Evolutionary conservation across 2,329 filamentous ascomycete species (phyloP).

Genomic region (Penicillium polonicum): DNA sequence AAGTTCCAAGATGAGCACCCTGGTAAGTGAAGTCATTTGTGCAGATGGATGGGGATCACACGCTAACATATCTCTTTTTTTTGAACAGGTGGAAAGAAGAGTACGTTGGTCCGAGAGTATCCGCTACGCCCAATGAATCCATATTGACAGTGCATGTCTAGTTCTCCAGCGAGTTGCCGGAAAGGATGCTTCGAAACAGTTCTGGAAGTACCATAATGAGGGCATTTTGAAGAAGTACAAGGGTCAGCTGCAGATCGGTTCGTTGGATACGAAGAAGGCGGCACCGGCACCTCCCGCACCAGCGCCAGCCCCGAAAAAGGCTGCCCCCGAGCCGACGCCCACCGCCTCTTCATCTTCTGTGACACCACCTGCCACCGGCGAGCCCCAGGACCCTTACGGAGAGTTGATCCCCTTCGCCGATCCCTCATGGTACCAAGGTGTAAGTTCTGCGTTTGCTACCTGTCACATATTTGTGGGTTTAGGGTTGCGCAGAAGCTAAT

Average conservation of each 20-base stretch:
- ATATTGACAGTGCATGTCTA: constrained; percentile 34
- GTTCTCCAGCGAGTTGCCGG: constrained; percentile 64
- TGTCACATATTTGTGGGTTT: background rate
- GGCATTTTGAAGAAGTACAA: constrained; percentile 63
- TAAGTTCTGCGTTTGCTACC: constrained; percentile 52
- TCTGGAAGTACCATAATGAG: constrained; percentile 66
- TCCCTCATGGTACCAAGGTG: constrained; percentile 90
- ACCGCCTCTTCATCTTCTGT: constrained; percentile 46
- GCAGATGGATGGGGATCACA: background rate
- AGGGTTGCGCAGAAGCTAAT: constrained; percentile 8
- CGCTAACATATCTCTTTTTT: background rate
- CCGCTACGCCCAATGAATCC: background rate
- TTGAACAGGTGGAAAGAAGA: constrained; percentile 66
- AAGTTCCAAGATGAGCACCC: constrained; percentile 84
- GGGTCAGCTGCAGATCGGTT: constrained; percentile 61
- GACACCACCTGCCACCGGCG: constrained; percentile 56
- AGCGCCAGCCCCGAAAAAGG: constrained; percentile 49
- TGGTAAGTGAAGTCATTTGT: constrained; percentile 32
- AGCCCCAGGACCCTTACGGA: constrained; percentile 80
- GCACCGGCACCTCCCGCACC: constrained; percentile 24
- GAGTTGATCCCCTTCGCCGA: constrained; percentile 87
- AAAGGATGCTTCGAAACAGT: constrained; percentile 68
- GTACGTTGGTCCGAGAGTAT: constrained; percentile 42
- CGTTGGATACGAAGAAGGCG: constrained; percentile 80
- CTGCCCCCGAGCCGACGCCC: constrained; percentile 55